These are phyloP conservation scores for Saturnispora sanitii DNA, from an alignment of 805 yeast species.

Conservation along the genomic window DNA sequence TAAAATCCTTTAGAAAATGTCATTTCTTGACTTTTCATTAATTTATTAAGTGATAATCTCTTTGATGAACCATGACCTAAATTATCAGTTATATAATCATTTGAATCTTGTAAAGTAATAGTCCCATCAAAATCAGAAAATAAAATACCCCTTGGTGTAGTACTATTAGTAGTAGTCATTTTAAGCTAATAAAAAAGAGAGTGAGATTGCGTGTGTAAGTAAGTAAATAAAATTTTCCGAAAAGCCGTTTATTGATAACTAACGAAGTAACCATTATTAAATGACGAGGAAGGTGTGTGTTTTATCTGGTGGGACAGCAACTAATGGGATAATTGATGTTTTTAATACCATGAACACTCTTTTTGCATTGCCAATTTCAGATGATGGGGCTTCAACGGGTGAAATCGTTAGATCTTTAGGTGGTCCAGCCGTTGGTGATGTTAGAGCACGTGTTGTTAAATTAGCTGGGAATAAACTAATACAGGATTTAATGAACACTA, in stretches of 20 bases:
- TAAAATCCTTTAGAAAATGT: conserved; percentile 76
- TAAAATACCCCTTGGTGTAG: conserved; percentile 49
- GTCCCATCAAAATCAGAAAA: conserved; percentile 99
- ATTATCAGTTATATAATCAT: conserved; percentile 82
- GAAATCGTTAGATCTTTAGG: conserved; percentile 80
- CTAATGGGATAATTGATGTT: conserved; percentile 61
- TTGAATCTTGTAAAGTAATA: conserved; percentile 89
- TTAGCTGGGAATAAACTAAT: conserved; percentile 44
- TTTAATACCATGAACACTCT: conserved; percentile 33
- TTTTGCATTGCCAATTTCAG: conserved; percentile 75
- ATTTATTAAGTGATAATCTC: conserved; percentile 59
- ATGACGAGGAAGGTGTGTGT: conserved; percentile 13
- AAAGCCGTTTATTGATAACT: too few relatives aligned
- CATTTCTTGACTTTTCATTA: conserved; percentile 57
- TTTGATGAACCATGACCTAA: conserved; percentile 73
- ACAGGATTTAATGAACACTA: background rate
- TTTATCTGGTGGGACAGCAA: conserved; percentile 81
- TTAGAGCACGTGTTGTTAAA: conserved; percentile 70
- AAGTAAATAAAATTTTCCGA: too few relatives aligned
- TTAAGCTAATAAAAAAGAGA: background rate
- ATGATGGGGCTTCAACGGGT: conserved; percentile 92
- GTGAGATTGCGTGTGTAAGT: background rate
- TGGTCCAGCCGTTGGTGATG: conserved; percentile 93
- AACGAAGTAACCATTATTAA: too few relatives aligned
- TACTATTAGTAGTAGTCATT: background rate